Evolutionary conservation across 768 basidiomycete genomes (phyloP), one percentile per base, ranked within the genome.

Genomic region (Tricholoma terreum): DNA sequence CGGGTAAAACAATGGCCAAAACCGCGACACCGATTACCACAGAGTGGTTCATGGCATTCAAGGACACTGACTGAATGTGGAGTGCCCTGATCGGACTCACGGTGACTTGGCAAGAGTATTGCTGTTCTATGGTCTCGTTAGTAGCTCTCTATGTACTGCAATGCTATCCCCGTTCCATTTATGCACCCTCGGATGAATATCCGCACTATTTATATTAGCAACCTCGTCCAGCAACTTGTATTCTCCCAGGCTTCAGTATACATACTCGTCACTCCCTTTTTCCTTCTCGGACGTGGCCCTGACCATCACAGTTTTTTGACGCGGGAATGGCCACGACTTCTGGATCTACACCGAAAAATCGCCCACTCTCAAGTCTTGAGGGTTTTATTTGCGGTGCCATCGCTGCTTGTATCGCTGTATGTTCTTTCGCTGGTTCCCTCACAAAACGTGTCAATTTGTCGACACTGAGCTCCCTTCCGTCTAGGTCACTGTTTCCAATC

Each of bases 351-450:
- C 50, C 54, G 30, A 65, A 64, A 54, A 64, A 65, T 33, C 63
- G 67, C 11, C 69, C 72, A 11, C 61, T 93, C 34, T 85, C 86
- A 40, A 90, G 89, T 0, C 61, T 78, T 48, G 94, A 95, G 71
- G 84, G 90, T 40, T 99, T 99, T 68, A 46, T 90, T 10, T 90
- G 90, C 61, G 97, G 97, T 56, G 95, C 90, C 22, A 69, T 94
- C 52, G 97, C 97, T 52, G 97, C 94, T 57, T 92, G 85, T 70
- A 87, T 90, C 43, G 96, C 95, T 34, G 94, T 95, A 61, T 65
- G 85, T 77, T n/a, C 50, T 42, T 22, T 24, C 10, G 30, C 31
- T 12, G 14, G n/a, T 38, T 48, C 12, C 34, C 54, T 36, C 50
- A n/a, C n/a, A n/a, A n/a, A 6, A 27, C 6, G 6, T 6, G 24